Evolutionary conservation across 2,329 filamentous ascomycete genomes (phyloP).

Genomic region (Fusarium anguioides): DNA sequence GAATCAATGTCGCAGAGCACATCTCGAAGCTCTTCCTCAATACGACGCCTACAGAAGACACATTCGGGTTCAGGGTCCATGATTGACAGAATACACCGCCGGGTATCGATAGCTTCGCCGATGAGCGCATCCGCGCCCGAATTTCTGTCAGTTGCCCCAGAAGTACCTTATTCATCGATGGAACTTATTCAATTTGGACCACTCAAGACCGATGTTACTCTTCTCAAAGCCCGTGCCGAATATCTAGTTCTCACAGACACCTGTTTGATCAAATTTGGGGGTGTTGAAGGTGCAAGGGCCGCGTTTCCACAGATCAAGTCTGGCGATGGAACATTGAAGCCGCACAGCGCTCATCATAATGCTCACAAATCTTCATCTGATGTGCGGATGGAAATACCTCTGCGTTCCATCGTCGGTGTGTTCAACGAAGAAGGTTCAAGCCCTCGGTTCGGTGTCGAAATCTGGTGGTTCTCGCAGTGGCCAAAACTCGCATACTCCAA

Average conservation of each 20-base stretch:
- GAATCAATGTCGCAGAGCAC: constrained; percentile 52
- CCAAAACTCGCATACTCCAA: constrained; percentile 59
- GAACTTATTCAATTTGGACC: constrained; percentile 58
- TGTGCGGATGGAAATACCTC: constrained; percentile 59
- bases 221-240: constrained; percentile 61
- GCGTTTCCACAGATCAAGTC: constrained; percentile 60
- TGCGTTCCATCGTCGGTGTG: constrained; percentile 62
- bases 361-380: constrained; percentile 51
- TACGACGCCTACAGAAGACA: constrained; percentile 53
- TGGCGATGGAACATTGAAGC: constrained; percentile 35
- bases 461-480: constrained; percentile 65
- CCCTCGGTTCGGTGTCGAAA: constrained; percentile 63
- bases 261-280: constrained; percentile 63
- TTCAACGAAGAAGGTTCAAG: constrained; percentile 63
- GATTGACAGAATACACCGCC: constrained; percentile 55
- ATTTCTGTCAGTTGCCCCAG: constrained; percentile 43
- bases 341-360: constrained; percentile 39
- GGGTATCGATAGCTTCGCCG: constrained; percentile 53
- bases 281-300: constrained; percentile 58
- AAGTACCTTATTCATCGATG: constrained; percentile 52
- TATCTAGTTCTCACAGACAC: constrained; percentile 65
- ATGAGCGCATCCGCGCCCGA: constrained; percentile 48
- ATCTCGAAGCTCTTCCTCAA: constrained; percentile 49
- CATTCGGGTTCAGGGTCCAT: constrained; percentile 55
- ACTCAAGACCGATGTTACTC: constrained; percentile 61